Base-by-base conservation (phyloP, 768 basidiomycete genomes). In the Hygrocybe punicea region DNA sequence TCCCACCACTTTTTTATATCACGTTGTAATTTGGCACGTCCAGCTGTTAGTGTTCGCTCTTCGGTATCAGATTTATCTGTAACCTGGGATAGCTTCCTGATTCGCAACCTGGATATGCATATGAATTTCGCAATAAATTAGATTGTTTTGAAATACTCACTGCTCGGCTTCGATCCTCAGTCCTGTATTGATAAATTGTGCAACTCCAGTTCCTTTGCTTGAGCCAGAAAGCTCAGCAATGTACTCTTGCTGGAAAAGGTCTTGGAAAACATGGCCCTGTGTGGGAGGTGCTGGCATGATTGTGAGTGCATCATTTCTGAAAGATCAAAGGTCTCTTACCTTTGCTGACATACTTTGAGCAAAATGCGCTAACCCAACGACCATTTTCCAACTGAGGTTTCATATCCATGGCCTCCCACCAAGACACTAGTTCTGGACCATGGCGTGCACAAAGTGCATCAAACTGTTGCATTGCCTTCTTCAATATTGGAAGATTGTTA, bases 151-250 rank as follows among this genome's bases (percentile, higher is more conserved):
- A 37, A 53, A 35, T 24, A 46, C 29, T 50, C 45, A 62, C 63
- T 64, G 63, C 17, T 60, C 54, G 4, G 47, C 49, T 58, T 62
- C 63, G 8, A 64, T 25, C 1, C 45, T 46, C 36, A 65, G 51
- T 13, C 47, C 65, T 19, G 51, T 56, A n/a, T 59, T 63, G 37
- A 64, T 57, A 17, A 61, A 57, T 14, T 60, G 49, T n/a, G 58
- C 57, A 39, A n/a, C 19, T 7, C 63, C 58, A 21, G 29, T 29
- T 29, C 40, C 37, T 6, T 16, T 24, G 35, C 25, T 45, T 10
- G 23, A 11, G 14, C 56, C 58, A 11, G 50, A 36, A 16, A 48
- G 48, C 24, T 57, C 47, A 9, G 29, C 21, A 19, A 50, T 34
- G 11, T 19, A 13, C 34, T 63, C 59, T 44, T 44, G 40, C 40